Base-by-base conservation (phyloP, 495 filamentous ascomycete species). In the Oidiodendron maius region DNA sequence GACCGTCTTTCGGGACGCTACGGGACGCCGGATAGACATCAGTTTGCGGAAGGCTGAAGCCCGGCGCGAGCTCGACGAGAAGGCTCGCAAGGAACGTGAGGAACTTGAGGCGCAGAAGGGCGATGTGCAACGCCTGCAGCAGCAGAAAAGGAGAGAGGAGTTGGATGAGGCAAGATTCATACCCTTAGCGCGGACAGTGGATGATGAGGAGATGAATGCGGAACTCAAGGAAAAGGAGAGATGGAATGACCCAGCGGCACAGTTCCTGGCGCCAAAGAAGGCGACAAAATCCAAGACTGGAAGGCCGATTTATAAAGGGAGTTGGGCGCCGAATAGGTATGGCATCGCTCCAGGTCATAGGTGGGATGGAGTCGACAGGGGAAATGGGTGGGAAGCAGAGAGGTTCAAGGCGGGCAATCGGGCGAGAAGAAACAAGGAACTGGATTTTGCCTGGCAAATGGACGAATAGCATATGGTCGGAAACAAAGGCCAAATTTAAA, bases 291-390 rank as follows among this genome's bases (percentile, higher is more conserved):
- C 67, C 47, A 61, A 54, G 20, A 79, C 76, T 10, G 83, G 87
- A 34, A 82, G 74, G 57, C 87, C 88, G 40, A 58, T 89, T 17
- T 99, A 96, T 64, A 69, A 80, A 52, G 93, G 91, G 0, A 70
- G 82, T 0, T 86, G 81, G 45, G 67, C 80, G 65, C 93, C 93
- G 51, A 99, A 99, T 80, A 76, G 93, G 47, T 97, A 96, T 75
- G 87, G 88, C 15, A 97, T 97, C 52, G 69, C 83, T 52, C 93
- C 93, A 2, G 94, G 93, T 6, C 84, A 95, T 71, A 68, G 84
- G 57, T 99, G 93, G 93, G 93, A 99, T 79, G 94, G 94, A 12
- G 94, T 98, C 34, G 94, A 98, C 77, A 73, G 93, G 55, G 74
- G 84, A 17, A 98, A 87, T 73, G 90, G 91, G 35, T 97, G 95